Evolutionary conservation across 1,284 basidiomycete species (phyloP), one percentile per base, ranked within the genome.

Genomic region (Papiliotrema fonsecae): DNA sequence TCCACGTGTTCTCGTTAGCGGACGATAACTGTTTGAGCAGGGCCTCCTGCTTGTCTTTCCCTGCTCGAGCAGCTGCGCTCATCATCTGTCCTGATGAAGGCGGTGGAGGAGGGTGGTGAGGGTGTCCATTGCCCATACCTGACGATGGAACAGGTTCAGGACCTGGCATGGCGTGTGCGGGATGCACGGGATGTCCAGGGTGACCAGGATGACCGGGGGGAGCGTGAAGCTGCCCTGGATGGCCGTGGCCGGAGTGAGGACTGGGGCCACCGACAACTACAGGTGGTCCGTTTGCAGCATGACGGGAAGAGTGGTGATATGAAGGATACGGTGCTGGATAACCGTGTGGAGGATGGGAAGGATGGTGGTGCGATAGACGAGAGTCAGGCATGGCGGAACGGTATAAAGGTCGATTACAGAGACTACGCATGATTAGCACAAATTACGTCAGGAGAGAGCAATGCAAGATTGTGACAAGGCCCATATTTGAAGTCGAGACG

Each of bases 1-100:
- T 80, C 89, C 89, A 93, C 35, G 89, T 93, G 71, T 88, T 85
- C 69, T 93, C 90, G 69, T 93, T 91, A 47, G 89, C 88, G 32
- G 79, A 78, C 22, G 84, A 83, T 43, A 93, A 79, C 62, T 65
- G 54, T 9, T 50, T 47, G 4, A 66, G 42, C 14, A 65, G 30
- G 25, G 42, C 42, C 13, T 69, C 65, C 52, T 64, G 60, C 52
- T 62, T 61, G 38, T 70, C 69, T 51, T 63, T 67, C 13, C 60
- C 67, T 19, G 59, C 55, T 21, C 63, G 11, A 5, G 44, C 44
- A 4, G 35, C 44, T 10, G 44, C 44, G 30, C 44, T 46, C 25
- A 46, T 38, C 11, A 26, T 22, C 4, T 21, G 35, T 6, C 35
- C 35, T 19, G 24, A 4, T 6, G 11, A 16, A 9, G 43, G 21